These are phyloP conservation scores for Macrolepiota dolichaula DNA, from an alignment of 768 basidiomycete species.

Conservation along the genomic window DNA sequence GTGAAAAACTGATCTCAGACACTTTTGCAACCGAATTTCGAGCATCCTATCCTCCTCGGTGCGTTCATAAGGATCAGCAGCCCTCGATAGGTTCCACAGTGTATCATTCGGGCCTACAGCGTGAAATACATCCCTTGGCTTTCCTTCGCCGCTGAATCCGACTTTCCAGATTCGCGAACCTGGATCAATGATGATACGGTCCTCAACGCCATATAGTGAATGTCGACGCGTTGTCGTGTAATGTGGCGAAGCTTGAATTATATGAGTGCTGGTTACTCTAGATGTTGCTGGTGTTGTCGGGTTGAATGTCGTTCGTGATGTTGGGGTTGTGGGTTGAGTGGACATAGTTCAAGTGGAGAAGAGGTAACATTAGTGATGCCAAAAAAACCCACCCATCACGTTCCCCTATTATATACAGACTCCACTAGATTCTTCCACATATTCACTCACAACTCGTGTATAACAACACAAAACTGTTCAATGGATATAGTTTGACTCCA, in stretches of 20 bases:
- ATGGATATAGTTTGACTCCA: too few species aligned
- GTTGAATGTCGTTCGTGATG: constrained; percentile 27
- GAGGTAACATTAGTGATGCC: neutral
- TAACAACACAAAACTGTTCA: too few species aligned
- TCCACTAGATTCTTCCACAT: too few species aligned
- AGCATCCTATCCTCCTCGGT: constrained; percentile 75
- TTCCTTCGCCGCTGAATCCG: constrained; percentile 94
- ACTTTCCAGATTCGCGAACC: constrained; percentile 96
- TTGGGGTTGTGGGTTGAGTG: constrained; percentile 37
- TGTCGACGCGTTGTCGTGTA: constrained; percentile 84
- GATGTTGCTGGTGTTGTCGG: constrained; percentile 57
- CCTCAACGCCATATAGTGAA: constrained; percentile 95
- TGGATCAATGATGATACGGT: constrained; percentile 91
- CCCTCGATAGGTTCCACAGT: constrained; percentile 61
- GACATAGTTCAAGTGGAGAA: constrained; percentile 22
- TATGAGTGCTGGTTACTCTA: constrained; percentile 40
- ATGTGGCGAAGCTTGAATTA: constrained; percentile 75
- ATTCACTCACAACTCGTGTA: too few species aligned
- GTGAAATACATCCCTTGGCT: constrained; percentile 85
- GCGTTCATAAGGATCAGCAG: constrained; percentile 49
- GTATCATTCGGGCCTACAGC: constrained; percentile 39
- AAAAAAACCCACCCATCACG: neutral
- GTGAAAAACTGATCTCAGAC: constrained; percentile 77
- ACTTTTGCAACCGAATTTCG: constrained; percentile 63
- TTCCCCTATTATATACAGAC: too few species aligned